These are phyloP conservation scores for Pisolithus albus DNA, from an alignment of 768 basidiomycete genomes.

Conservation along the genomic window DNA sequence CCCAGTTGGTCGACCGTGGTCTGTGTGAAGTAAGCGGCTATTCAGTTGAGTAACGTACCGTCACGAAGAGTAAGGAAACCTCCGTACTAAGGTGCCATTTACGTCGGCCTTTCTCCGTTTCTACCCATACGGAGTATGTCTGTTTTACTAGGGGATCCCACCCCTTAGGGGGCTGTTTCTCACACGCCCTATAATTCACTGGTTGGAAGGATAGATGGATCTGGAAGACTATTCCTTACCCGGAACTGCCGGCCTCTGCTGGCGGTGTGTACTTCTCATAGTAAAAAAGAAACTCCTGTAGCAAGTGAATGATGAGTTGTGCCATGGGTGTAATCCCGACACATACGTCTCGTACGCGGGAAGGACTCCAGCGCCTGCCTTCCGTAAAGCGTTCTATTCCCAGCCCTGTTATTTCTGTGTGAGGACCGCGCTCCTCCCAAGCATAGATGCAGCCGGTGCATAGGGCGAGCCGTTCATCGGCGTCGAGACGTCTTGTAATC, in stretches of 20 bases:
- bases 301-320: not conserved
- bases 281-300: slow-evolving; percentile 78
- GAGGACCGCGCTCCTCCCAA: slow-evolving; percentile 72
- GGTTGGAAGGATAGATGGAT: slow-evolving; percentile 2
- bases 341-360: slow-evolving; percentile 73
- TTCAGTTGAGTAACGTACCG: slow-evolving; percentile 16
- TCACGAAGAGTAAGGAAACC: not conserved
- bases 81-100: slow-evolving; percentile 81
- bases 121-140: slow-evolving; percentile 76
- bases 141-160: slow-evolving; percentile 76
- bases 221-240: slow-evolving; percentile 27
- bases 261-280: slow-evolving; percentile 63
- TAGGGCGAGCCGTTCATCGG: slow-evolving; percentile 62
- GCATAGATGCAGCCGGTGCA: slow-evolving; percentile 40
- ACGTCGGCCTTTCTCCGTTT: slow-evolving; percentile 53
- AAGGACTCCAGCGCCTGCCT: slow-evolving; percentile 76
- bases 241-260: slow-evolving; percentile 36
- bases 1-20: slow-evolving; percentile 62
- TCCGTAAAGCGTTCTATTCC: slow-evolving; percentile 85
- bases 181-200: slow-evolving; percentile 26
- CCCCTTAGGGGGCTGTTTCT: slow-evolving; percentile 49
- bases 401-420: slow-evolving; percentile 67
- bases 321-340: not conserved
- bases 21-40: slow-evolving; percentile 82
- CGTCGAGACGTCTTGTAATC: slow-evolving; percentile 71